A percentile compares a stretch with the other conserved stretches of the same genome.
These are phyloP conservation scores for Heliocybe sulcata DNA, from an alignment of 1,284 basidiomycete genomes.

Conservation along the genomic window DNA sequence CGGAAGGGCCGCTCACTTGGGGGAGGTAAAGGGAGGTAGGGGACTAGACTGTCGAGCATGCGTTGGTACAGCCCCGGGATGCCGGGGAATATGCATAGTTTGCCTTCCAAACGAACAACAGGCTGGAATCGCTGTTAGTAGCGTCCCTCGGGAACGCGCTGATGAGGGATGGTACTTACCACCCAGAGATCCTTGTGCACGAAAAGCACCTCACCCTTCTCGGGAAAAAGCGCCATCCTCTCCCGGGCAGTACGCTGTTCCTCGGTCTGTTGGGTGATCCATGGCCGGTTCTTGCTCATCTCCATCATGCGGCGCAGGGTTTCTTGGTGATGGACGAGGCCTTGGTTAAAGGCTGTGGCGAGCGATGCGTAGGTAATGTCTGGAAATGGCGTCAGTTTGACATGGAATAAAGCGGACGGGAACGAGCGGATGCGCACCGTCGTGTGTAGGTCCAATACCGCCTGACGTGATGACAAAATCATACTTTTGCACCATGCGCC, in stretches of 20 bases:
- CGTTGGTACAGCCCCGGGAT: constrained; percentile 82
- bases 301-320: constrained; percentile 75
- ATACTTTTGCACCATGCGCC: constrained; percentile 74
- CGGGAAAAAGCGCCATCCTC: constrained; percentile 82
- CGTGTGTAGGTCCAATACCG: constrained; percentile 84
- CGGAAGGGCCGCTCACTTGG: constrained; percentile 61
- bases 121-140: constrained; percentile 38
- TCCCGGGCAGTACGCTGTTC: constrained; percentile 69
- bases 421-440: constrained; percentile 40
- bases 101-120: constrained; percentile 75
- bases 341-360: constrained; percentile 77
- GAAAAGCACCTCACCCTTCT: constrained; percentile 68
- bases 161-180: constrained; percentile 32
- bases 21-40: constrained; percentile 74
- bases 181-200: constrained; percentile 80
- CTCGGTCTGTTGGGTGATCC: constrained; percentile 51
- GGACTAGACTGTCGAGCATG: constrained; percentile 66
- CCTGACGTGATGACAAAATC: constrained; percentile 87
- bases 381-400: constrained; percentile 16
- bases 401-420: not conserved
- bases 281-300: constrained; percentile 51
- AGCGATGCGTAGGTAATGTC: constrained; percentile 89
- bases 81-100: constrained; percentile 88
- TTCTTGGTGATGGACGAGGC: constrained; percentile 73
- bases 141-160: not conserved